Evolutionary conservation across 2,329 filamentous ascomycete genomes (phyloP), one percentile per base, ranked within the genome.

Genomic region (Leptodontidium sp.): DNA sequence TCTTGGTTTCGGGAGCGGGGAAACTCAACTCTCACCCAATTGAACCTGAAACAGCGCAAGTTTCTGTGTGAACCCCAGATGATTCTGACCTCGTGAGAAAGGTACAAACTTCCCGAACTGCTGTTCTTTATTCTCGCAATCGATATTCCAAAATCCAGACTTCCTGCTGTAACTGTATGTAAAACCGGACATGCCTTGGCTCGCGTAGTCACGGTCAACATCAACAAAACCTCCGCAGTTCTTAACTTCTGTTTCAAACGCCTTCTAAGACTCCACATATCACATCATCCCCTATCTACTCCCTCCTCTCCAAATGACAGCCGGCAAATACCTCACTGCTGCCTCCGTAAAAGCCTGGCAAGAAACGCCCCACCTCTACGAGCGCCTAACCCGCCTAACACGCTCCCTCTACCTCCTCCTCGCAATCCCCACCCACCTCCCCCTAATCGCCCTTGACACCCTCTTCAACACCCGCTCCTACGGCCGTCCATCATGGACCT

Each of bases 401-500:
- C 57, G 57, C 38, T 43, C 38, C 57, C n/a, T 59, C 21, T 59
- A 40, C 57, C 15, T 38, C 21, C 21, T 59, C 8, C 1, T 59
- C 38, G 38, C 35, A 12, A 7, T 59, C 15, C 57, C 57, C 4
- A 2, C 45, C 21, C 57, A 59, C 2, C 11, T 59, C 14, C 57
- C 35, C 21, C 38, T 59, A 38, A 59, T 59, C 38, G n/a, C 21
- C 2, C 35, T 59, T 9, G 35, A 40, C 21, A 45, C 35, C 21
- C 8, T 29, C 5, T 12, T 59, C 21, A 45, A 43, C 21, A 59
- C 57, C 4, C 35, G n/a, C n/a, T 26, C 43, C 38, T 59, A 59
- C 21, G 57, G 57, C n/a, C 57, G 57, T 8, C 57, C 57, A 26
- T 59, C 57, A 59, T 59, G 57, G 57, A 17, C 57, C 38, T 59